phyloP scores from a whole-genome alignment of 108 stramenopile genomes.

The Schizochytrium sp. region DNA sequence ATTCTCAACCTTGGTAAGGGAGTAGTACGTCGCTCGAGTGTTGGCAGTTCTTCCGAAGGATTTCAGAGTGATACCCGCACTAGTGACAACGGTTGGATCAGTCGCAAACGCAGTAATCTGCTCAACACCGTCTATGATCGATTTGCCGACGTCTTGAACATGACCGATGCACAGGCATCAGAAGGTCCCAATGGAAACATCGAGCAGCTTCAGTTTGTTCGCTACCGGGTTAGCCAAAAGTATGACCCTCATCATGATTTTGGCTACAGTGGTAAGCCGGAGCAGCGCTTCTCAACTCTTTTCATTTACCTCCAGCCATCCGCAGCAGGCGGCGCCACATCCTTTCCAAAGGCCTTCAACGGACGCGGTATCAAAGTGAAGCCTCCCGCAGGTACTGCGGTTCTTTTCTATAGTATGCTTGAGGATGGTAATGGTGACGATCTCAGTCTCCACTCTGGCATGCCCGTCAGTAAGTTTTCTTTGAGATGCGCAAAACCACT shows the following conservation, averaged over 20 bases:
- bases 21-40: conserved; percentile 31
- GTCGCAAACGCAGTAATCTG: conserved; percentile 76
- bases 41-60: conserved; percentile 59
- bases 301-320: conserved; percentile 80
- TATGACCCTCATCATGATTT: conserved; percentile 91
- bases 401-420: conserved; percentile 88
- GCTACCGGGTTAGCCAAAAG: conserved; percentile 81
- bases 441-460: conserved; percentile 83
- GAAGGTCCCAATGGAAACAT: conserved; percentile 80
- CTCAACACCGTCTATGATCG: conserved; percentile 84
- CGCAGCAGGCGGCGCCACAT: conserved; percentile 83
- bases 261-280: conserved; percentile 67
- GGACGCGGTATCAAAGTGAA: conserved; percentile 78
- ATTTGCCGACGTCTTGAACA: conserved; percentile 82
- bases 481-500: no score
- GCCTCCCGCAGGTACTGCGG: conserved; percentile 83
- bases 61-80: conserved; percentile 81
- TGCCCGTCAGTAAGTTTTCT: conserved; percentile 72
- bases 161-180: conserved; percentile 80
- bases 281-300: conserved; percentile 82
- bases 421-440: conserved; percentile 94
- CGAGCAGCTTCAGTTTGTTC: conserved; percentile 88
- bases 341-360: conserved; percentile 86
- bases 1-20: conserved; percentile 76
- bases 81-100: conserved; percentile 85